These are phyloP conservation scores for Rhodotorula sp. DNA, from an alignment of 1,284 basidiomycete species.

Conservation along the genomic window DNA sequence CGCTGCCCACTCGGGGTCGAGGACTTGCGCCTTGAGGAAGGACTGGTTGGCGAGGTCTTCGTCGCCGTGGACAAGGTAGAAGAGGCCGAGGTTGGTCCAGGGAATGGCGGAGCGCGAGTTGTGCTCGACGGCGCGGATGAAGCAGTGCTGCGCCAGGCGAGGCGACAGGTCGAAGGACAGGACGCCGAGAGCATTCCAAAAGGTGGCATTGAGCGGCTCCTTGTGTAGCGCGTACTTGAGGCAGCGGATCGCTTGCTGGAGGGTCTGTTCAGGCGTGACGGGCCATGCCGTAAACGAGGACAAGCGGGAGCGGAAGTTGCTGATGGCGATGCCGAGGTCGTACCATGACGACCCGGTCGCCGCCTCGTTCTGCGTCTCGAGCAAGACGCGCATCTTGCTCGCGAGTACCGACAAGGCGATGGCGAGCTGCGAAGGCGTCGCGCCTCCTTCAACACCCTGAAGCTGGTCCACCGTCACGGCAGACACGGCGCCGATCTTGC, in stretches of 20 bases:
- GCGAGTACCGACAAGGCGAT: conserved; percentile 61
- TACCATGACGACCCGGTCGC: conserved; percentile 68
- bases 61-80: conserved; percentile 84
- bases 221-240: conserved; percentile 74
- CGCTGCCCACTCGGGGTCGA: conserved; percentile 84
- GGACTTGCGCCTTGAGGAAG: conserved; percentile 81
- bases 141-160: conserved; percentile 83
- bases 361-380: conserved; percentile 64
- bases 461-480: conserved; percentile 28
- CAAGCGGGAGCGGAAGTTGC: conserved; percentile 55
- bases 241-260: conserved; percentile 63
- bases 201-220: conserved; percentile 70
- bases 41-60: conserved; percentile 80
- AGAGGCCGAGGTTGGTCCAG: conserved; percentile 87
- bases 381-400: conserved; percentile 70
- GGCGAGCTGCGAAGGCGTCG: conserved; percentile 30
- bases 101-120: conserved; percentile 64
- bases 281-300: conserved; percentile 44
- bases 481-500: conserved; percentile 33
- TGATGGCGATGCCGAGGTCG: conserved; percentile 72
- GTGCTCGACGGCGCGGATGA: conserved; percentile 83
- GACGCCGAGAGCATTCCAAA: conserved; percentile 81
- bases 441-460: background rate
- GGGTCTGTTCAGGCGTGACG: conserved; percentile 47
- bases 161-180: conserved; percentile 69